Percentiles rank a stretch among this genome's conserved stretches.
Evolutionary conservation across 768 basidiomycete genomes (phyloP).

Genomic region (Gymnopilus dilepis): DNA sequence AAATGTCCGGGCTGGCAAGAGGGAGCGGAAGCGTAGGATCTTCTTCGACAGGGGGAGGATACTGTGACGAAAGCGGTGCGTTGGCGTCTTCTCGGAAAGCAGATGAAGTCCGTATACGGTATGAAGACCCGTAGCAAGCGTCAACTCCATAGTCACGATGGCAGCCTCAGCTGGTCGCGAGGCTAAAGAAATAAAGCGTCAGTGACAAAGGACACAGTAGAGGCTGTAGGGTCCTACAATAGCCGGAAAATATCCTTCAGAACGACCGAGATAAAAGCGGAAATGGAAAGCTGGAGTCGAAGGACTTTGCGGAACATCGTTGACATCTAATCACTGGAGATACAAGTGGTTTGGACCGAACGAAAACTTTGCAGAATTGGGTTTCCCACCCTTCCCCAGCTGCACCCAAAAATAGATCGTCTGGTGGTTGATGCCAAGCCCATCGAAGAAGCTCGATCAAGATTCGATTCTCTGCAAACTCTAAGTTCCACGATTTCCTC

Average conservation of each 20-base stretch:
- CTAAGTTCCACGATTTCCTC: no score
- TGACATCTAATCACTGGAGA: background rate
- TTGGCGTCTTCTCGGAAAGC: conserved; percentile 3
- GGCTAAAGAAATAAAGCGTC: conserved; percentile 3
- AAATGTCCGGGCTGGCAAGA: conserved; percentile 27
- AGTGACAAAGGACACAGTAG: background rate
- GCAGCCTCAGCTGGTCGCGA: conserved; percentile 1
- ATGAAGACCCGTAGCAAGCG: background rate
- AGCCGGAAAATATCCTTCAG: conserved; percentile 6
- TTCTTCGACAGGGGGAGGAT: background rate
- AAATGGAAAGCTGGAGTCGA: conserved; percentile 5
- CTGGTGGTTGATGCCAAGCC: background rate
- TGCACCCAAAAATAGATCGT: background rate
- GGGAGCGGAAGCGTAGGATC: background rate
- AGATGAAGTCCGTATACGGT: background rate
- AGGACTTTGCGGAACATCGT: background rate
- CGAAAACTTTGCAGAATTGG: background rate
- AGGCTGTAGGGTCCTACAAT: background rate
- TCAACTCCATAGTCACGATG: conserved; percentile 4
- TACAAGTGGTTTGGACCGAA: conserved; percentile 1
- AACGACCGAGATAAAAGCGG: conserved; percentile 12
- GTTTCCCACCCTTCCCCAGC: background rate
- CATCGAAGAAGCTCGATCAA: no score
- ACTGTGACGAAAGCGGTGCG: background rate
- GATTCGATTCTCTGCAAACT: no score